Percentiles rank a stretch among this genome's conserved stretches.
Conservation (phyloP, 306 rosid genomes). For the Hippophae gyantsensis region DNA sequence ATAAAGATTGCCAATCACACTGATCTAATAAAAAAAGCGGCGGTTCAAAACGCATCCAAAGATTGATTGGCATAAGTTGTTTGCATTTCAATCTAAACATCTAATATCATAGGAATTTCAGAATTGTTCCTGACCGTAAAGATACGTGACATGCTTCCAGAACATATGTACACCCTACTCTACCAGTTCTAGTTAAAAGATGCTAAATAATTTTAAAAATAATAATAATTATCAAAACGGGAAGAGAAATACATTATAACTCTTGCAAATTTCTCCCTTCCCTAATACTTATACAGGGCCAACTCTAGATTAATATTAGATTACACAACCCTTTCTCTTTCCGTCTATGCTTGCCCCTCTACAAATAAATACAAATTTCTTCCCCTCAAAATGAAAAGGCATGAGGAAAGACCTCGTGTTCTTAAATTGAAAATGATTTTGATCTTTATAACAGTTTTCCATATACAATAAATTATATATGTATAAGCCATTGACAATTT, state of each 20-base stretch:
- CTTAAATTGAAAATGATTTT: conserved; percentile 11
- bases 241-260: background rate
- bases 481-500: background rate
- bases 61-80: no score
- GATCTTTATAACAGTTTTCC: background rate
- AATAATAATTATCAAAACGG: no score
- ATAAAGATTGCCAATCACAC: no score
- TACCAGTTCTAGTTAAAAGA: no score
- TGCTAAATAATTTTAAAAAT: no score
- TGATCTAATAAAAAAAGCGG: no score
- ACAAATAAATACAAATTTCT: background rate
- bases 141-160: no score
- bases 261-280: background rate
- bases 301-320: background rate
- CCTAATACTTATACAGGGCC: background rate
- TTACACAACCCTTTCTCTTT: background rate
- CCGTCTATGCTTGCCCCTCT: background rate
- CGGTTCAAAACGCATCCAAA: no score
- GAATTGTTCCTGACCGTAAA: no score
- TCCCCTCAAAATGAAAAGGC: conserved; percentile 1
- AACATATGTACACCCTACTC: no score
- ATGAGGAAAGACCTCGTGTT: conserved; percentile 14
- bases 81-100: no score
- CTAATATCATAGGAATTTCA: no score
- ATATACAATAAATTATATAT: conserved; percentile 14